Evolutionary conservation across 805 yeast species (phyloP).

Genomic region (Cyberlindnera xylosilytica): DNA sequence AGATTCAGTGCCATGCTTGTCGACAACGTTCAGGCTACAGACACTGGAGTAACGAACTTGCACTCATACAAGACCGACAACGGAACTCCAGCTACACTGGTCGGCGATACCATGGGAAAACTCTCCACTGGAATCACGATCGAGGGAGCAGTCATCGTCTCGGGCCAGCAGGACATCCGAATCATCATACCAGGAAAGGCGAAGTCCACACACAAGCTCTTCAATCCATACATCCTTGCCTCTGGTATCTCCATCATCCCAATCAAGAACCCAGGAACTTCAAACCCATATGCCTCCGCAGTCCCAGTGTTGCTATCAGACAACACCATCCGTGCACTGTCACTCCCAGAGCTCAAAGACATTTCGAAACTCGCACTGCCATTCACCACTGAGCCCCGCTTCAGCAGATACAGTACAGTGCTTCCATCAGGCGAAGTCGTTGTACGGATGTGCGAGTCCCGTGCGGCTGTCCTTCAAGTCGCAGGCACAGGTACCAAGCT

Average conservation of each 20-base stretch:
- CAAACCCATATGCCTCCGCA: slow-evolving; percentile 42
- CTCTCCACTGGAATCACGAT: slow-evolving; percentile 58
- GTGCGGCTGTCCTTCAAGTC: slow-evolving; percentile 43
- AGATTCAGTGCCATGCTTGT: slow-evolving; percentile 54
- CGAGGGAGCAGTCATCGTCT: slow-evolving; percentile 59
- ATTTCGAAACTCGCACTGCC: slow-evolving; percentile 47
- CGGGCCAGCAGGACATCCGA: slow-evolving; percentile 59
- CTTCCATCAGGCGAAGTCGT: slow-evolving; percentile 55
- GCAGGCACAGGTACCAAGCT: slow-evolving; percentile 7
- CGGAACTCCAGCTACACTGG: slow-evolving; percentile 68
- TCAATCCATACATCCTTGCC: slow-evolving; percentile 42
- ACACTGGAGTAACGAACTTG: slow-evolving; percentile 47
- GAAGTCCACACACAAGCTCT: slow-evolving; percentile 61
- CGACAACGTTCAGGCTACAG: slow-evolving; percentile 46
- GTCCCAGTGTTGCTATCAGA: slow-evolving; percentile 43
- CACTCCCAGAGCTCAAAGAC: slow-evolving; percentile 65
- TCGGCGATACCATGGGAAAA: slow-evolving; percentile 50
- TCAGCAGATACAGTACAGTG: slow-evolving; percentile 41
- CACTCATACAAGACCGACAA: slow-evolving; percentile 54
- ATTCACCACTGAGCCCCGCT: slow-evolving; percentile 37
- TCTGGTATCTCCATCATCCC: slow-evolving; percentile 50
- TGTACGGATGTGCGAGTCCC: slow-evolving; percentile 52
- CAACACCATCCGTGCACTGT: slow-evolving; percentile 43
- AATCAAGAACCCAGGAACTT: slow-evolving; percentile 12
- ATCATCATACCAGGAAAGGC: slow-evolving; percentile 57